These are phyloP conservation scores for Cercospora canescens DNA, from an alignment of 2,329 filamentous ascomycete genomes.

Conservation along the genomic window DNA sequence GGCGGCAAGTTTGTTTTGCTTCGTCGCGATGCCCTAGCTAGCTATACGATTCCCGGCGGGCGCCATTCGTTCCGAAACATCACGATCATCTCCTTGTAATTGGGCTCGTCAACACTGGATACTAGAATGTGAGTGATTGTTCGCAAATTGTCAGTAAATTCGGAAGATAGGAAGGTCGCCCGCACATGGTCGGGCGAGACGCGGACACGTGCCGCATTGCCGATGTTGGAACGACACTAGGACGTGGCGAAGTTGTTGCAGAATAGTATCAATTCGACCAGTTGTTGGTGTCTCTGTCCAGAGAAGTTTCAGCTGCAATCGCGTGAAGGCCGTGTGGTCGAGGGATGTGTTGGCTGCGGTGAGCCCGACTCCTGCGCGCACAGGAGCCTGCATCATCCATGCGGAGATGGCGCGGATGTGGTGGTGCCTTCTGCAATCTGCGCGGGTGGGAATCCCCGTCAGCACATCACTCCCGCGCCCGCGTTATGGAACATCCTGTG, in stretches of 20 bases:
- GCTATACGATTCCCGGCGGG: neutral
- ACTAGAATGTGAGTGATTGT: neutral
- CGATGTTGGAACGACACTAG: constrained; percentile 1
- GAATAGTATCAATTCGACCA: neutral
- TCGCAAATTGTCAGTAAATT: neutral
- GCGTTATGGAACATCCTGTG: neutral
- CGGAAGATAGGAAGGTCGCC: neutral
- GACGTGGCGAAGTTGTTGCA: neutral
- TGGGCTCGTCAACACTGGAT: neutral
- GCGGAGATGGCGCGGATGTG: neutral
- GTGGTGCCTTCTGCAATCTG: neutral
- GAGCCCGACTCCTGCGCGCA: neutral
- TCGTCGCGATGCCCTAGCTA: neutral
- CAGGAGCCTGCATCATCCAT: neutral
- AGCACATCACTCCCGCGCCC: neutral
- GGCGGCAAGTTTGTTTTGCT: neutral
- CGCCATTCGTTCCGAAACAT: neutral
- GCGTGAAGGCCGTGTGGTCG: neutral
- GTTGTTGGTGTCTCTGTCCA: neutral
- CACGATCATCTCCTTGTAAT: neutral
- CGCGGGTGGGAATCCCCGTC: neutral
- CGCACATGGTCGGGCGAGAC: constrained; percentile 6
- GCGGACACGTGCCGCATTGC: neutral
- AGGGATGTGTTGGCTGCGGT: neutral
- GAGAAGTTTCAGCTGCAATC: neutral